Evolutionary conservation across 768 basidiomycete species (phyloP).

Genomic region (Suillus weaverae): DNA sequence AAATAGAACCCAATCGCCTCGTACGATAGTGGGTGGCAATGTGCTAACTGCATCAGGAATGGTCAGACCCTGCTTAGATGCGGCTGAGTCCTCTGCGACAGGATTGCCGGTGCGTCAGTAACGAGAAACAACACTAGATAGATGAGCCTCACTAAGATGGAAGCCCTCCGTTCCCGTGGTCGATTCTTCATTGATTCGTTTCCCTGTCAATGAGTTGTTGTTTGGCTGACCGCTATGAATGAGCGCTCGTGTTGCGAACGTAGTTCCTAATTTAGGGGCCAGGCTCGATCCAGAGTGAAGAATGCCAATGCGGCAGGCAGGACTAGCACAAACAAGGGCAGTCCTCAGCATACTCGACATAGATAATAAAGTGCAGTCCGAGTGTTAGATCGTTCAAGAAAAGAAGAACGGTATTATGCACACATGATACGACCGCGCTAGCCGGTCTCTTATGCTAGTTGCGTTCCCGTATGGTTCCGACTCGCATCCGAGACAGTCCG

Average conservation of each 20-base stretch:
- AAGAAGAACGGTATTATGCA: not conserved
- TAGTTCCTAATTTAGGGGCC: conserved; percentile 9
- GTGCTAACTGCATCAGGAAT: conserved; percentile 49
- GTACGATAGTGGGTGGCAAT: conserved; percentile 48
- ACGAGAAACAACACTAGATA: not conserved
- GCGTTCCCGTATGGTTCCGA: conserved; percentile 27
- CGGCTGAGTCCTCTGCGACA: conserved; percentile 28
- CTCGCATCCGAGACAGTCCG: conserved; percentile 14
- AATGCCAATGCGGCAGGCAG: conserved; percentile 12
- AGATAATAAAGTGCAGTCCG: not conserved
- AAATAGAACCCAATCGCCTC: conserved; percentile 88
- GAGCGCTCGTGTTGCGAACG: conserved; percentile 7
- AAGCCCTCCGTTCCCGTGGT: conserved; percentile 35
- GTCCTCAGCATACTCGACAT: conserved; percentile 11
- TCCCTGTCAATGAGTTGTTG: conserved; percentile 24
- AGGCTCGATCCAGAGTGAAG: conserved; percentile 10
- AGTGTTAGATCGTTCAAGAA: not conserved
- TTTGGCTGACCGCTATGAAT: conserved; percentile 29
- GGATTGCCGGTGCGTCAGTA: not conserved
- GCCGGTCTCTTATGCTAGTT: conserved; percentile 21
- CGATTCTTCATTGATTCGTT: conserved; percentile 22
- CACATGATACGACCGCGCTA: not conserved
- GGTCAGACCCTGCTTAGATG: conserved; percentile 16
- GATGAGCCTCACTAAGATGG: conserved; percentile 31
- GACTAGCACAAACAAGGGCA: conserved; percentile 7